phyloP scores from a whole-genome alignment of 1,284 basidiomycete species.

The Papiliotrema laurentii region DNA sequence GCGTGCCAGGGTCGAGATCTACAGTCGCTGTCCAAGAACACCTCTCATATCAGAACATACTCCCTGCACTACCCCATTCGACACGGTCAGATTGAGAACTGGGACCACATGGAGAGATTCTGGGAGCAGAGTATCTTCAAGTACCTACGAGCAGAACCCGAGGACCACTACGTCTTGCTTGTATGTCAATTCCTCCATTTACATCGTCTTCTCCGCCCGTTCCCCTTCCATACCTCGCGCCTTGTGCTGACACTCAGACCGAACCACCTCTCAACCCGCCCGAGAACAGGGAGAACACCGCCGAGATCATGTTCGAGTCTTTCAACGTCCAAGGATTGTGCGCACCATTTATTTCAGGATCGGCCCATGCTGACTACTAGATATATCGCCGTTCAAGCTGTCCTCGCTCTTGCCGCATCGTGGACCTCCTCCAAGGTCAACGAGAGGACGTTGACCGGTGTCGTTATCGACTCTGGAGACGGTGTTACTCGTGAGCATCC shows the following conservation, averaged over 20 bases:
- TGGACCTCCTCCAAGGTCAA: slow-evolving; percentile 93
- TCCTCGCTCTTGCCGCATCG: slow-evolving; percentile 95
- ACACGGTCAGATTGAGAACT: slow-evolving; percentile 98
- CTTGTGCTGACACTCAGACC: slow-evolving; percentile 57
- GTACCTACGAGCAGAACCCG: slow-evolving; percentile 95
- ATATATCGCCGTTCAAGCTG: slow-evolving; percentile 99
- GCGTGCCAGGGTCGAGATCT: neutral
- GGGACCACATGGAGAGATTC: slow-evolving; percentile 99
- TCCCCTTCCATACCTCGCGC: neutral
- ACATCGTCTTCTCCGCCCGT: neutral
- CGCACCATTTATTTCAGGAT: slow-evolving; percentile 2
- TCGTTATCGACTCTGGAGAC: slow-evolving; percentile 97
- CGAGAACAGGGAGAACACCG: slow-evolving; percentile 98
- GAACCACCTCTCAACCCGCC: slow-evolving; percentile 97
- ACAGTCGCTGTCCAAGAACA: neutral
- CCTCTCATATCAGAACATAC: slow-evolving; percentile 60
- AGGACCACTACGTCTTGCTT: slow-evolving; percentile 97
- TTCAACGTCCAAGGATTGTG: slow-evolving; percentile 80
- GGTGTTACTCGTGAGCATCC: slow-evolving; percentile 74
- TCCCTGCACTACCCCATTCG: slow-evolving; percentile 94
- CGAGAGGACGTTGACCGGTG: slow-evolving; percentile 91
- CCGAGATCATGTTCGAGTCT: slow-evolving; percentile 99
- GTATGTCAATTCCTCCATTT: slow-evolving; percentile 55
- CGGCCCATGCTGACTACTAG: slow-evolving; percentile 9
- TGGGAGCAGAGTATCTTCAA: slow-evolving; percentile 99